These are phyloP conservation scores for Komagataella pastoris DNA, from an alignment of 805 yeast species.

Conservation along the genomic window DNA sequence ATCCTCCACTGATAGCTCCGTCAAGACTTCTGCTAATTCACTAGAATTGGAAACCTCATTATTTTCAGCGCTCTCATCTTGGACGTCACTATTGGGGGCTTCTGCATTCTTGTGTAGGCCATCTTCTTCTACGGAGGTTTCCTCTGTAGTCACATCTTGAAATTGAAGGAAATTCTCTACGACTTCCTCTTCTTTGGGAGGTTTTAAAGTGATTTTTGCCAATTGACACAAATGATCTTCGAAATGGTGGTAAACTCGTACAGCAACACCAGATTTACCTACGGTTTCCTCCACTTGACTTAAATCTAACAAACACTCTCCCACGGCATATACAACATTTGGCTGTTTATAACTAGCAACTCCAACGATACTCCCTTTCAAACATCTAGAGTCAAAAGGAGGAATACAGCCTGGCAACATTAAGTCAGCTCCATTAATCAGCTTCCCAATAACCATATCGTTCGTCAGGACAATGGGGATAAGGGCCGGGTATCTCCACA, in stretches of 20 bases:
- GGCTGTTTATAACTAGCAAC: conserved; percentile 52
- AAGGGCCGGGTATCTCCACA: conserved; percentile 57
- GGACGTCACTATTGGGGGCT: conserved; percentile 5
- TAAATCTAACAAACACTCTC: conserved; percentile 40
- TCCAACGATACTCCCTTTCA: conserved; percentile 53
- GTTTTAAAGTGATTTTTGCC: conserved; percentile 31
- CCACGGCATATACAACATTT: conserved; percentile 57
- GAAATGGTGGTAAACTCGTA: conserved; percentile 49
- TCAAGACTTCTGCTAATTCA: conserved; percentile 22
- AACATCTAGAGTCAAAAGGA: conserved; percentile 38
- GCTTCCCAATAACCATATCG: conserved; percentile 52
- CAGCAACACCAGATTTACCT: conserved; percentile 73
- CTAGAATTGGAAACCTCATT: conserved; percentile 5
- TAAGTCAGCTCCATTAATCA: conserved; percentile 70
- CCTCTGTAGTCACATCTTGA: conserved; percentile 1
- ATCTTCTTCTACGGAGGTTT: conserved; percentile 7
- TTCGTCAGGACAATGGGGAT: conserved; percentile 64
- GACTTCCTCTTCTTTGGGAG: conserved; percentile 25
- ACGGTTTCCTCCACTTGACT: conserved; percentile 27
- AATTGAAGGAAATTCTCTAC: conserved; percentile 2
- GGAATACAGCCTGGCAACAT: conserved; percentile 64
- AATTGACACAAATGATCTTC: conserved; percentile 51
- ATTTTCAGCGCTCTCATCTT: neutral
- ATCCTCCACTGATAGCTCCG: conserved; percentile 40
- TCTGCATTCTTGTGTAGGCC: conserved; percentile 6